Base-by-base conservation (phyloP, 306 rosid genomes). In the Carpinus fangiana region DNA sequence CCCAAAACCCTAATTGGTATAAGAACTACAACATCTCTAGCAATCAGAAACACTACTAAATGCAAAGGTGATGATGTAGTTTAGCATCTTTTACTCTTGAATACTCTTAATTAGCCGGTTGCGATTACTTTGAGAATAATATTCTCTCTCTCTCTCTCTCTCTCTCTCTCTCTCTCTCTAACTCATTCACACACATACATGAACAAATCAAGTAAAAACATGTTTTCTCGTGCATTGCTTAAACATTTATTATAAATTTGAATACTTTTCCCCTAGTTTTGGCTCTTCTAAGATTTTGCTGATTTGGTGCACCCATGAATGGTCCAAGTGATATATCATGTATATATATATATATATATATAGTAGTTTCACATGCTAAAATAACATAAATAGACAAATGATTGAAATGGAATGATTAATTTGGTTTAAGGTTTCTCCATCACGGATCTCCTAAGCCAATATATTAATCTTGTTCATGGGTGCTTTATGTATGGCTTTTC, bases 261-360 rank as follows among this genome's bases (percentile, higher is more conserved):
- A 43, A 73, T 73, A 72, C 38, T 84, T 68, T 86, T 87, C 53
- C 76, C 85, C 76, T 64, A 75, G 54, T 65, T 78, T 78, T 84
- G 84, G 51, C 73, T 78, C 73, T 84, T 83, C 64, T 75, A 80
- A 83, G 88, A 83, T 84, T 82, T 81, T 82, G 80, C 73, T 82
- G 81, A 87, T 79, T 86, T 87, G 75, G 81, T 82, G 76, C 83
- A 77, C 75, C 83, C 80, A 68, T 45, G 83, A 70, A 82, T 77
- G 77, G 81, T 86, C 79, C 75, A 86, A 41, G 83, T 84, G 74
- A 82, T 82, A 73, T 76, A 76, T 81, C 77, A 73, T 38, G 47
- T 73, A 79, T 54, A 12, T 8, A 31, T 31, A 31, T 31, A 31
- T 73, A 79, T 54, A 12, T 8, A 31, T 31, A 31, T 31, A 31